Base-by-base conservation (phyloP, 2,329 filamentous ascomycete genomes). In the Thelonectria rubi region DNA sequence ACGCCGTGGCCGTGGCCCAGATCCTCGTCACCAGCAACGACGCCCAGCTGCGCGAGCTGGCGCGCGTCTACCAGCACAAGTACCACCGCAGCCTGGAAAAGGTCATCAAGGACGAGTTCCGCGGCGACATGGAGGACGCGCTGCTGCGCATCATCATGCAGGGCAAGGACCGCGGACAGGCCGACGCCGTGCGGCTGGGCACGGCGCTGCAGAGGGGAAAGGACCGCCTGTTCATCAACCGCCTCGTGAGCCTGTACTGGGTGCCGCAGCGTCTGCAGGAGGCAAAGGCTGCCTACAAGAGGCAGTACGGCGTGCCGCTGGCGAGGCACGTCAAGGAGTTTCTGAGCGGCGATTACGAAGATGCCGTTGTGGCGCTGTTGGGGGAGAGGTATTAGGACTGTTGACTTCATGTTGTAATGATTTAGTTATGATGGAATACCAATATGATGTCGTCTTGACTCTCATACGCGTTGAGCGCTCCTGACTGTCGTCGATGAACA, bases 201-300 rank as follows among this genome's bases (percentile, higher is more conserved):
- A 62, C 53, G 18, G 69, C 72, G 15, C 48, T 78, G n/a, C 58
- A 61, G n/a, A 72, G 65, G 58, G 68, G 67, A 2, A 76, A 77
- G 54, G 70, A 75, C 17, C 58, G 64, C 1, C 63, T 74, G 1
- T 74, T 77, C 20, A 76, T 75, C 59, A 72, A 77, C 46, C 70
- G 74, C 5, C 48, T 76, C 3, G 66, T 74, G 2, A 70, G 65
- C 34, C 57, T 77, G 1, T 76, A 76, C 54, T 75, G 74, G 75
- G 70, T 76, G n/a, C 68, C 65, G 3, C 55, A 47, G 5, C 64
- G 75, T 0, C 46, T 77, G 6, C 60, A 70, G 2, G 68, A 66
- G 8, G 70, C 72, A 0, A 75, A 88, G 80, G 91, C 84, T 78
- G 78, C 87, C 71, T 79, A 88, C 74, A 83, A 85, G 69, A 84